Base-by-base conservation (phyloP, 1,284 basidiomycete genomes). In the Flammula alnicola region DNA sequence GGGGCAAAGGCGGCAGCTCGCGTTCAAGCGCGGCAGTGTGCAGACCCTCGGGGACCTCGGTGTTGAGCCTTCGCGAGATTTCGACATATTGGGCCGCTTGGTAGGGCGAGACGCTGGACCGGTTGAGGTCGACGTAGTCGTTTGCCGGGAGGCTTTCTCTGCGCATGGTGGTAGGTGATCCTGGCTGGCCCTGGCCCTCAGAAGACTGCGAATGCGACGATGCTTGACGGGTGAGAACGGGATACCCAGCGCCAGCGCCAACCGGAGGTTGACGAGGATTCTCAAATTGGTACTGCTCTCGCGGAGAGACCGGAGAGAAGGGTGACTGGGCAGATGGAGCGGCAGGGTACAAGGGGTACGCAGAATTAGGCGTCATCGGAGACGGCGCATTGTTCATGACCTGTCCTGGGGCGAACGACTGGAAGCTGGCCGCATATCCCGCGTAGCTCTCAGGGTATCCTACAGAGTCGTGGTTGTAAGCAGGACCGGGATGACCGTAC, bases 11-110 rank as follows among this genome's bases (percentile, higher is more conserved):
- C 19, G 59, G 63, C 1, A 64, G 47, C 35, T 63, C 58, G 23
- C 59, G 54, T 14, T 67, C 57, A 32, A 60, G 47, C 59, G 45
- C 65, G 2, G 70, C 68, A 16, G 72, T 70, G 17, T 65, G 66
- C 37, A 72, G 55, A 17, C 68, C 65, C 29, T 58, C 61, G 3
- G 79, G 78, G 3, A 76, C 66, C 14, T 71, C 57, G 6, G 74
- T 64, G 49, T 80, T 77, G 37, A 89, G 62, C 14, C 70, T 76
- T 55, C 75, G 72, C 2, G 82, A 80, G 49, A 88, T 88, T 58
- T 84, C 84, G n/a, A 72, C 79, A 57, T 88, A 88, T 63, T 89
- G 87, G 0, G 74, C 76, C 17, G 83, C 86, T 62, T 89, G 87
- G 75, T 76, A 86, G 0, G 87, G 86, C 4, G 86, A 81, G 3